Conservation (phyloP, 78 protist species). For the Bodo saltans region DNA sequence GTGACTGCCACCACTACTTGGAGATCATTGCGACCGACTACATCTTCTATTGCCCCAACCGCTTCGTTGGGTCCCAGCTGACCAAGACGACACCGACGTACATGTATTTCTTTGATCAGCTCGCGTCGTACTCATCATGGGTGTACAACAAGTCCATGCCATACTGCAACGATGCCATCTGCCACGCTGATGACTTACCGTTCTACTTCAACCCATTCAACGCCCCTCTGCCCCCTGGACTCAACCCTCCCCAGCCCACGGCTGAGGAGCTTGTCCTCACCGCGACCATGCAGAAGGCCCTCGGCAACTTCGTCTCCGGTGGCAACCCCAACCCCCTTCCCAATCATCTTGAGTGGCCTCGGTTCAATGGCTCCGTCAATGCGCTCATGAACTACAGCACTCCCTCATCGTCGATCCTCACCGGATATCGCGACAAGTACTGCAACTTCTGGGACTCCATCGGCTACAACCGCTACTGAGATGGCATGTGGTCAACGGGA, state of each 20-base stretch:
- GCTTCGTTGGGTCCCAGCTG: background rate
- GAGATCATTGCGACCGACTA: constrained; percentile 18
- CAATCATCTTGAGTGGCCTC: background rate
- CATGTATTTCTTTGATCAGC: background rate
- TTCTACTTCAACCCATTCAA: background rate
- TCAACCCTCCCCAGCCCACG: background rate
- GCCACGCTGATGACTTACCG: background rate
- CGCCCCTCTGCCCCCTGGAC: too few species aligned
- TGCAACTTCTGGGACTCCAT: background rate
- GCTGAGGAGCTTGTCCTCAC: background rate
- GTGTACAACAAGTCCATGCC: background rate
- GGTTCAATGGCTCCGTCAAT: background rate
- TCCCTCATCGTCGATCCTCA: background rate
- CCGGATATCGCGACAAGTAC: background rate
- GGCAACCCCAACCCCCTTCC: background rate
- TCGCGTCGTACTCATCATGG: background rate
- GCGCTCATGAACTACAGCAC: background rate
- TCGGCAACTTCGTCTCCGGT: background rate
- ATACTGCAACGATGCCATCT: background rate
- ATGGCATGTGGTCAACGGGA: too few species aligned
- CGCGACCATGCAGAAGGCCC: background rate
- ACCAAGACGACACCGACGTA: background rate
- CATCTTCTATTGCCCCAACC: constrained; percentile 16
- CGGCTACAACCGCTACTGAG: too few species aligned
- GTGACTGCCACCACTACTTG: background rate